Base-by-base conservation (phyloP, 2,329 filamentous ascomycete genomes). In the Botrytis fabae region DNA sequence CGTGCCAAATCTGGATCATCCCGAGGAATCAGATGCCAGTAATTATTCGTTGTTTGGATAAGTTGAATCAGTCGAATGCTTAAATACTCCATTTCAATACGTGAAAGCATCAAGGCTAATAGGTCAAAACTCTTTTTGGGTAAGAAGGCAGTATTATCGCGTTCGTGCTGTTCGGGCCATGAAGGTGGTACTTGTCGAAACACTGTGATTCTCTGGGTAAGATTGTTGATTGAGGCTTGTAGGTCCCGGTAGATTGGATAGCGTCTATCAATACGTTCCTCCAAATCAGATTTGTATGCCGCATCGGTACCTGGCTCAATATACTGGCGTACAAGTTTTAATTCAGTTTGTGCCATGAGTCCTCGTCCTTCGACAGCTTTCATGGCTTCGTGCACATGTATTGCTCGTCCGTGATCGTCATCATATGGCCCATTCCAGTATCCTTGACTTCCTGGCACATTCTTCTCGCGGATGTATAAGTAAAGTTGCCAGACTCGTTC, bases 31-130 rank as follows among this genome's bases (percentile, higher is more conserved):
- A 73, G 44, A 35, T 73, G 71, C 71, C 65, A 63, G 28, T 63
- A 70, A 4, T 32, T 44, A 22, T 73, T 63, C 20, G 44, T 25
- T 1, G 57, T 64, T 28, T 70, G 57, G 18, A 73, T 28, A 9
- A 73, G 66, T 57, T 73, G 71, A 9, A 70, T 70, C 57, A 73
- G 22, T 5, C 71, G 54, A 1, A 63, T 61, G 22, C 48, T 44
- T 12, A 73, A 22, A 28, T 73, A 73, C 25, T 73, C 71, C 71
- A 73, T 54, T n/a, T 73, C 71, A 2, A 73, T 73, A 22, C 71
- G 57, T 9, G 57, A 61, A 32, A 73, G 71, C 71, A 73, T 73
- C 54, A 63, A 40, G 8, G 44, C 40, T 14, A 73, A 28, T 12
- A 70, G 35, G 10, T 73, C 71, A 32, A 54, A 70, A 28, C 40